Base-by-base conservation (phyloP, 2,329 filamentous ascomycete species). In the Clonostachys sp. region DNA sequence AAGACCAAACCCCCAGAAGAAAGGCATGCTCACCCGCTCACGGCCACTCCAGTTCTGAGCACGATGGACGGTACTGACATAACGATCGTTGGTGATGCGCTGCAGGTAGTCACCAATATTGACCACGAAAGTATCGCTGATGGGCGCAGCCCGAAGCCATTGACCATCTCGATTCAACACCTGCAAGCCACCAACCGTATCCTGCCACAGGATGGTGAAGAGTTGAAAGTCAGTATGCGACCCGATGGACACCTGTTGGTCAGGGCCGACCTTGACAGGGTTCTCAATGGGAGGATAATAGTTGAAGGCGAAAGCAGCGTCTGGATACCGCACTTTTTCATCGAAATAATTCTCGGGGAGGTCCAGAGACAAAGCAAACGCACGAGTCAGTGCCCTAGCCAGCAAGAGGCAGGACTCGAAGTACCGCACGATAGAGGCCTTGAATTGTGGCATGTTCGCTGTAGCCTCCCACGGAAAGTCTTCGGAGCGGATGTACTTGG, bases 281-380 rank as follows among this genome's bases (percentile, higher is more conserved):
- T 12, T 13, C 34, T 35, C 13, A 12, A 58, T 57, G 3, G 65
- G 57, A 1, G 63, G 65, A 50, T 70, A 69, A 50, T 68, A 69
- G 50, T 73, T 73, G 42, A 74, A 57, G 4, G 64, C 68, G 16
- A 67, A 56, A 6, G 67, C 61, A 8, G 66, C 67, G 34, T 70
- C 78, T 0, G 80, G 80, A 51, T 77, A 72, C 0, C 68, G 73
- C 16, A 74, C 72, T 46, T 79, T 73, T 4, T 63, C 61, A 50
- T 83, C 78, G 55, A 83, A 83, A 47, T 76, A 75, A 34, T 70
- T 56, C 54, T 84, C 80, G 0, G 72, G 67, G 5, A 83, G 62
- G 12, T 71, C 70, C 3, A 84, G 65, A 5, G 73, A 73, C 4
- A 84, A 64, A 0, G 80, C 79, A 53, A 84, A 81, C 7, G 72